A percentile compares a stretch with the other conserved stretches of the same genome.
phyloP scores from a whole-genome alignment of 2,329 filamentous ascomycete species.

The Penicillium sp. region DNA sequence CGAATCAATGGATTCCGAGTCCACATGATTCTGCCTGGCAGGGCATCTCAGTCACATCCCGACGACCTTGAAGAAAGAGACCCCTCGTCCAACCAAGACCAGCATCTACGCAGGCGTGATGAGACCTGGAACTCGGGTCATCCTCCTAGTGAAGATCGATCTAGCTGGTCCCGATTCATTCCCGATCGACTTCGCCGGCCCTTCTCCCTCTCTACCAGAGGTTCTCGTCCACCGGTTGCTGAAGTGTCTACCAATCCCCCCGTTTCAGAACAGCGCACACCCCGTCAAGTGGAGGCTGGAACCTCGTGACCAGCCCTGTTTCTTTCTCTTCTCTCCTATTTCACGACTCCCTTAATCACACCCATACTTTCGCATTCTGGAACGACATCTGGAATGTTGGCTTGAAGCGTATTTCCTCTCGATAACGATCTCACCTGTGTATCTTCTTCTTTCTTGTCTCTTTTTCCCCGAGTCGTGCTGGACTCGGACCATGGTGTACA shows the following conservation, averaged over 20 bases:
- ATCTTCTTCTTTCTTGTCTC: slow-evolving; percentile 9
- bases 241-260: neutral
- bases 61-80: slow-evolving; percentile 22
- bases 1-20: slow-evolving; percentile 34
- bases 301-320: slow-evolving; percentile 2
- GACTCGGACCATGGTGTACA: neutral
- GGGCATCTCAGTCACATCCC: slow-evolving; percentile 35
- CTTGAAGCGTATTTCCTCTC: slow-evolving; percentile 13
- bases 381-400: slow-evolving; percentile 30
- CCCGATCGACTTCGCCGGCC: slow-evolving; percentile 16
- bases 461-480: neutral
- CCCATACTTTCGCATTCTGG: slow-evolving; percentile 5
- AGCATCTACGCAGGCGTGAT: neutral
- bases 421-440: slow-evolving; percentile 23
- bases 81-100: slow-evolving; percentile 16
- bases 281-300: slow-evolving; percentile 25
- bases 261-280: slow-evolving; percentile 16
- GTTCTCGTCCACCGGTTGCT: neutral
- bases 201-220: neutral
- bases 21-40: slow-evolving; percentile 40
- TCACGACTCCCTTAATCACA: slow-evolving; percentile 4
- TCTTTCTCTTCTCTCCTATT: neutral
- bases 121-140: neutral
- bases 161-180: slow-evolving; percentile 19
- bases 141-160: neutral